Conservation (phyloP, 2,329 filamentous ascomycete species). For the Hypomyces rosellus region DNA sequence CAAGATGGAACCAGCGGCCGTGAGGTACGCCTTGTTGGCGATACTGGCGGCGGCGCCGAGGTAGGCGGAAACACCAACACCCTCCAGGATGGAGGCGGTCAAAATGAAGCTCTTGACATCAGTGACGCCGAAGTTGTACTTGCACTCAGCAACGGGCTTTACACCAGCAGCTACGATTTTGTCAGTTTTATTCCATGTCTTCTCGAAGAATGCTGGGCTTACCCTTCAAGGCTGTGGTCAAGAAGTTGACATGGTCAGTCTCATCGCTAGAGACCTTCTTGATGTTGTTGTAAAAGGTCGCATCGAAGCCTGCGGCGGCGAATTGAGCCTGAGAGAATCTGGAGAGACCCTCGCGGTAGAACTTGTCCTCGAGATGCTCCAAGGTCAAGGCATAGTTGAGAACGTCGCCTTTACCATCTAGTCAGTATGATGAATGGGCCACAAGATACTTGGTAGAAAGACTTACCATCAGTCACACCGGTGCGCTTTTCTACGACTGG, state of each 20-base stretch:
- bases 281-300: constrained; percentile 51
- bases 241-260: constrained; percentile 49
- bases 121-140: constrained; percentile 54
- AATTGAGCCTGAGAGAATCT: constrained; percentile 52
- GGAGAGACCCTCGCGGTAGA: constrained; percentile 54
- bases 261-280: constrained; percentile 50
- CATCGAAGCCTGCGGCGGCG: constrained; percentile 41
- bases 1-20: constrained; percentile 57
- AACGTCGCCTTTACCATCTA: constrained; percentile 22
- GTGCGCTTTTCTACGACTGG: no score
- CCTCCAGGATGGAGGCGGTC: constrained; percentile 58
- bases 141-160: constrained; percentile 46
- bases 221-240: constrained; percentile 36
- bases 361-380: constrained; percentile 54
- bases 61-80: constrained; percentile 59
- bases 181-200: no score
- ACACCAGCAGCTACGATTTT: constrained; percentile 28
- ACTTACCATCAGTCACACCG: constrained; percentile 1
- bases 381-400: constrained; percentile 44
- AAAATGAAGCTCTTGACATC: constrained; percentile 52
- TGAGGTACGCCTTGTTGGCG: constrained; percentile 50
- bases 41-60: constrained; percentile 57
- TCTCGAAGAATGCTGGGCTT: neutral
- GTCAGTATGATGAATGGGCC: no score
- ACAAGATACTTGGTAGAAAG: neutral